These are phyloP conservation scores for Claviceps cyperi DNA, from an alignment of 2,329 filamentous ascomycete genomes.

Conservation along the genomic window DNA sequence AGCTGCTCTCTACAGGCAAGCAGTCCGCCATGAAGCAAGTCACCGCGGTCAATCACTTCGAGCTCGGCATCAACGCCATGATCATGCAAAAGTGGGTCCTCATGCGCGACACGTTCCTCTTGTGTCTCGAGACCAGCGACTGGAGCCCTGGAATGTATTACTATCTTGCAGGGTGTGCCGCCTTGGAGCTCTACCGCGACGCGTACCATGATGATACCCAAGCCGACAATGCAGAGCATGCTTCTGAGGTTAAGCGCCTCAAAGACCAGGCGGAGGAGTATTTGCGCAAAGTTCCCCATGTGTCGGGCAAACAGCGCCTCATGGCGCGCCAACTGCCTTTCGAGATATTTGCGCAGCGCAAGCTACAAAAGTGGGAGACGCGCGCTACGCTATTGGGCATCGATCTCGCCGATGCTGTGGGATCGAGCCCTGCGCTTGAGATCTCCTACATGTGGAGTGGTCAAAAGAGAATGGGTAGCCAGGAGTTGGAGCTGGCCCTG, in stretches of 20 bases:
- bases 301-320: constrained; percentile 75
- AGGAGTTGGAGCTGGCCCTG: constrained; percentile 50
- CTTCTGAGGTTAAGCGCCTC: constrained; percentile 36
- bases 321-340: constrained; percentile 84
- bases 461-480: constrained; percentile 58
- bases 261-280: constrained; percentile 54
- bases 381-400: constrained; percentile 52
- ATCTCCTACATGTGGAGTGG: constrained; percentile 95
- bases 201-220: constrained; percentile 29
- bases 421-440: constrained; percentile 68
- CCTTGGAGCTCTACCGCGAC: constrained; percentile 69
- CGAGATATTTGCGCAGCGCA: constrained; percentile 71
- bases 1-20: constrained; percentile 43
- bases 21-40: constrained; percentile 76
- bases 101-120: constrained; percentile 60
- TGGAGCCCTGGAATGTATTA: constrained; percentile 88
- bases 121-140: constrained; percentile 67
- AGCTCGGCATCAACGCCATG: constrained; percentile 65
- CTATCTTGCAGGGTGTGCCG: constrained; percentile 67
- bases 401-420: constrained; percentile 65
- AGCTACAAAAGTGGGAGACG: constrained; percentile 77
- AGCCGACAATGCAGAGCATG: constrained; percentile 12
- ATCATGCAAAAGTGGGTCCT: constrained; percentile 63
- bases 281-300: constrained; percentile 54
- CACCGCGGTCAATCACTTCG: constrained; percentile 71